These are phyloP conservation scores for Diaporthe citri DNA, from an alignment of 2,329 filamentous ascomycete species.

Conservation along the genomic window DNA sequence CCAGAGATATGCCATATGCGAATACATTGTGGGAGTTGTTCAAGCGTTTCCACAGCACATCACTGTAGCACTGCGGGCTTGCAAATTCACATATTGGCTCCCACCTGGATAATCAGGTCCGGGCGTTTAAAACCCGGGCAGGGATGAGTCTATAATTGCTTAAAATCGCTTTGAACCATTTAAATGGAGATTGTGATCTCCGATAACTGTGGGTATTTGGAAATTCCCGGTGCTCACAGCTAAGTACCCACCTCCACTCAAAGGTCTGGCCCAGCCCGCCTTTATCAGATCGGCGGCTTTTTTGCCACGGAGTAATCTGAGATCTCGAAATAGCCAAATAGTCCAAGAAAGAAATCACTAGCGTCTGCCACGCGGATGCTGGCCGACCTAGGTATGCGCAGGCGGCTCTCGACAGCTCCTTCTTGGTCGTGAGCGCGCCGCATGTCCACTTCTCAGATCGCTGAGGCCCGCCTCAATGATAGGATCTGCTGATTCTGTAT, in stretches of 20 bases:
- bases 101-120: background rate
- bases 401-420: background rate
- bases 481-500: too few species aligned
- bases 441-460: background rate
- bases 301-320: background rate
- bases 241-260: background rate
- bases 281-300: conserved; percentile 20
- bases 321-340: background rate
- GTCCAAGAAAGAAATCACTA: background rate
- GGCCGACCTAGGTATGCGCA: background rate
- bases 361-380: background rate
- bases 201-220: background rate
- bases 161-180: background rate
- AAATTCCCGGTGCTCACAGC: background rate
- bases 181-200: background rate
- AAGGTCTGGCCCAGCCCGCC: background rate
- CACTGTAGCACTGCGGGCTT: background rate
- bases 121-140: background rate
- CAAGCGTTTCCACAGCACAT: background rate
- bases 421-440: background rate
- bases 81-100: background rate
- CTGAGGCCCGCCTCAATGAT: too few species aligned
- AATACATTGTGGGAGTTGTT: background rate
- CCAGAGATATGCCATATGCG: background rate
- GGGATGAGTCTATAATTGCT: background rate